Evolutionary conservation across 306 rosid genomes (phyloP).

Genomic region (Prunus armeniaca): DNA sequence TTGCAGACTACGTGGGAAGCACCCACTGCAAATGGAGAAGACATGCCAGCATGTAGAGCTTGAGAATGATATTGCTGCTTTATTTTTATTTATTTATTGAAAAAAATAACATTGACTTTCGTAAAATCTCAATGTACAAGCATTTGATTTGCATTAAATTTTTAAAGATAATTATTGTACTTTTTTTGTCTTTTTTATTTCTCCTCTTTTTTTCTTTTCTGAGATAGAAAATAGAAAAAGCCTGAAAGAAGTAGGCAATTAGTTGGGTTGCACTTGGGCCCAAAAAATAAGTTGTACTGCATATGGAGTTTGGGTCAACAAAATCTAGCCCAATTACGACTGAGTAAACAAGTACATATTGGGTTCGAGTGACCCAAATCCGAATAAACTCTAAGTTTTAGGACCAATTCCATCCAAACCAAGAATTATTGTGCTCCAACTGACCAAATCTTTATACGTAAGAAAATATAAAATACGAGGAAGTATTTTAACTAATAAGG

Average conservation of each 20-base stretch:
- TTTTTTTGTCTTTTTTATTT: too few species aligned
- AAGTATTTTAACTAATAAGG: not conserved
- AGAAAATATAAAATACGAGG: not conserved
- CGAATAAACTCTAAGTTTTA: too few species aligned
- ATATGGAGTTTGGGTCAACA: not conserved
- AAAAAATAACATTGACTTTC: not conserved
- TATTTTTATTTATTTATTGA: not conserved
- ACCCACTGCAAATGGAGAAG: conserved; percentile 16
- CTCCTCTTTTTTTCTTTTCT: too few species aligned
- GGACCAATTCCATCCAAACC: too few species aligned
- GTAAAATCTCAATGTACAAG: too few species aligned
- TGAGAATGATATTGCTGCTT: not conserved
- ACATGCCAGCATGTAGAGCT: conserved; percentile 39
- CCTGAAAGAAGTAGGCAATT: not conserved
- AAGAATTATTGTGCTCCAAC: not conserved
- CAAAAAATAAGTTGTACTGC: not conserved
- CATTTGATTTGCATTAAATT: not conserved
- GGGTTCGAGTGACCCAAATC: not conserved
- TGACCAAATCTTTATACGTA: not conserved
- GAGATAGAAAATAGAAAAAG: too few species aligned
- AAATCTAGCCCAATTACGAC: not conserved
- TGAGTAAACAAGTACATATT: too few species aligned
- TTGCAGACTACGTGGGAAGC: conserved; percentile 36
- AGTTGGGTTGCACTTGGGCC: not conserved
- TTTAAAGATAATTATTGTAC: too few species aligned